Evolutionary conservation across 495 filamentous ascomycete genomes (phyloP), one percentile per base, ranked within the genome.

Genomic region (Tetracladium marchalianum): DNA sequence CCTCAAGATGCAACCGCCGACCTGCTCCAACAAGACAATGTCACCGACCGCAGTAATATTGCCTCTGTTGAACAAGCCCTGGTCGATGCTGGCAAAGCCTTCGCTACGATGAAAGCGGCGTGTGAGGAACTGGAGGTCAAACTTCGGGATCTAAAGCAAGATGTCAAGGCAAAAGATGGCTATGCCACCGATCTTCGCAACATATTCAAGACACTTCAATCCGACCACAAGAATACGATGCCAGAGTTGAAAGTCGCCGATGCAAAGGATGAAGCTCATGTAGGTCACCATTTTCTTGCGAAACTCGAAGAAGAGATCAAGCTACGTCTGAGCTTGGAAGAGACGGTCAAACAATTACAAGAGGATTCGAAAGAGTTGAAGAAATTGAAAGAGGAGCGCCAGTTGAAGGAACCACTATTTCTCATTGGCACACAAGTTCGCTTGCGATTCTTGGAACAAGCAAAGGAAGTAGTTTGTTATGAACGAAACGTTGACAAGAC

Each of bases 391-490:
- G 15, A 32, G 9, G 44, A 46, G n/a, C 16, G 13, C 7, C 11
- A 11, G 1, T 13, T 39, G 12, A 31, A 38, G 11, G 35, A 46
- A 18, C 38, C 38, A 15, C 11, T 40, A 4, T 12, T 50, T 35
- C 35, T 35, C 11, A 15, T 40, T 11, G 47, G 18, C n/a, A 34
- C 43, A 22, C 43, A 44, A 2, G 12, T 45, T 27, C 44, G 49
- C 3, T 19, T 40, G 17, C 38, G 38, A n/a, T 52, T 43, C 32
- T n/a, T 52, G 22, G 39, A 46, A 27, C 43, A 43, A 31, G 49
- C 43, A 19, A 13, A 34, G 19, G 38, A 38, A 6, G 27, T 8
- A 0, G 18, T 39, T 19, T 35, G 36, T 9, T 15, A 36, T 22
- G 24, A 15, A 9, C 11, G 11, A 17, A 11, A 18, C 33, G 12